Conservation (phyloP, 2,329 filamentous ascomycete species). For the Botrytis pseudocinerea region DNA sequence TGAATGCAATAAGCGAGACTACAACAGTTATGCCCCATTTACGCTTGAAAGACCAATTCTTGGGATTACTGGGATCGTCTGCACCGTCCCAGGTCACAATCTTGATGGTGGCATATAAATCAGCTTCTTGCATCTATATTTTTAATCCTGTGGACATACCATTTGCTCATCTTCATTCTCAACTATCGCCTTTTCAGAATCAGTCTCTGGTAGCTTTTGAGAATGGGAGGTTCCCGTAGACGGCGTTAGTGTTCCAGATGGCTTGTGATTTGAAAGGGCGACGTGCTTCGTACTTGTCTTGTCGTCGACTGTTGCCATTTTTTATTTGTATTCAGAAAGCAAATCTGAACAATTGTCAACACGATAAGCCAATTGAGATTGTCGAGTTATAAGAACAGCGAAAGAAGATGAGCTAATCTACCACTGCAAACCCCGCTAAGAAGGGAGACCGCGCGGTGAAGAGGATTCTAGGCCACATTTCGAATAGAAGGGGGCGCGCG, state of each 20-base stretch:
- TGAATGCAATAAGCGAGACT: conserved; percentile 31
- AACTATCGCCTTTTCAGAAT: neutral
- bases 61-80: conserved; percentile 29
- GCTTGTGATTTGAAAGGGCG: neutral
- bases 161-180: neutral
- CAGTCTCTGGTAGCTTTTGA: neutral
- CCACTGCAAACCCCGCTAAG: neutral
- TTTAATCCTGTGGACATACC: neutral
- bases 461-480: neutral
- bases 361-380: neutral
- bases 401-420: neutral
- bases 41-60: conserved; percentile 39
- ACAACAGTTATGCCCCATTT: conserved; percentile 27
- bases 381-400: neutral
- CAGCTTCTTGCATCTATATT: neutral
- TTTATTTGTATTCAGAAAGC: neutral
- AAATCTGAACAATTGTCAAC: neutral
- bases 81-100: conserved; percentile 26
- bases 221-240: neutral
- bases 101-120: neutral
- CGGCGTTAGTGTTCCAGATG: neutral
- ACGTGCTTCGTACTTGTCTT: neutral
- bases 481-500: neutral
- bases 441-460: neutral
- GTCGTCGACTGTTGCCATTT: neutral